phyloP scores from a whole-genome alignment of 225 moss, liverwort and hornwort species.

The Straminergon stramineum region DNA sequence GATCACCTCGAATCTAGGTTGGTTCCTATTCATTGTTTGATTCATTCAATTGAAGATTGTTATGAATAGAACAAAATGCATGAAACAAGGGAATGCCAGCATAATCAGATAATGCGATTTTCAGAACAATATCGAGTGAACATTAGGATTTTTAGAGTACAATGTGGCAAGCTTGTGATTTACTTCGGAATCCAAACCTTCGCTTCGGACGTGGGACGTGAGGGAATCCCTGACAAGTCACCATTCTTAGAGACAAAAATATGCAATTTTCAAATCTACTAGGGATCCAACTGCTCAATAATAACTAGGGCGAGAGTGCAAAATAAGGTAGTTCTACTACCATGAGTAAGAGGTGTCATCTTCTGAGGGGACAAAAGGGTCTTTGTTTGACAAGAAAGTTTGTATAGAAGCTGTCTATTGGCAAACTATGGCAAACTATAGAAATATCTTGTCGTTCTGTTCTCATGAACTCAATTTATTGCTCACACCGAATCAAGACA shows the following conservation, averaged over 20 bases:
- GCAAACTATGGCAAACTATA: neutral
- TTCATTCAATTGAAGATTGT: neutral
- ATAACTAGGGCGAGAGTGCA: neutral
- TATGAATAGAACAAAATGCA: neutral
- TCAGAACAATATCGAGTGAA: neutral
- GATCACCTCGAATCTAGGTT: neutral
- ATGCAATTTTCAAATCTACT: neutral
- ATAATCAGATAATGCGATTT: neutral
- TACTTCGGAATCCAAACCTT: neutral
- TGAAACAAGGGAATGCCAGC: neutral
- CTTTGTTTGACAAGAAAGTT: neutral
- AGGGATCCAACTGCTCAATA: neutral
- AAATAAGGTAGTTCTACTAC: neutral
- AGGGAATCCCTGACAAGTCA: neutral
- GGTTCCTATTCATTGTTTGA: neutral
- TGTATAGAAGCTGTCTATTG: neutral
- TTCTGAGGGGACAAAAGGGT: neutral
- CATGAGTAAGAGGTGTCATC: neutral
- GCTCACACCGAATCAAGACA: constrained; percentile 1
- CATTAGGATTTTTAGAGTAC: neutral
- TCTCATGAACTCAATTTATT: constrained; percentile 9
- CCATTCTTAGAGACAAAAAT: neutral
- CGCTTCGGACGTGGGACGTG: neutral
- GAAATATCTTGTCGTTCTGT: neutral
- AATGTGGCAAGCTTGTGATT: neutral